Conservation (phyloP, 257 asterid genomes). For the Leonotis leonurus region DNA sequence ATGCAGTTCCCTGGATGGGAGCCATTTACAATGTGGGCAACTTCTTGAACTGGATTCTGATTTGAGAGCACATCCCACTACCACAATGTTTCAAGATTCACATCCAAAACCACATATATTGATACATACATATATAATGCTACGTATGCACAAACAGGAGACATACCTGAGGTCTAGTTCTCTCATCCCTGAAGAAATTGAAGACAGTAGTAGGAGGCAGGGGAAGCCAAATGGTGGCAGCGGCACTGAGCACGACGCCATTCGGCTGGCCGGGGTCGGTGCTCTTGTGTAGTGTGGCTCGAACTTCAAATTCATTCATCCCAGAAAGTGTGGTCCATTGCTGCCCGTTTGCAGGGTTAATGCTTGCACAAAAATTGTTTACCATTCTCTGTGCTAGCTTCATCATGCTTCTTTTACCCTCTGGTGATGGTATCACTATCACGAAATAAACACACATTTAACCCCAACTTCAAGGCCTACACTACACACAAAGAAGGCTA, state of each 20-base stretch:
- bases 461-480: background rate
- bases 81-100: background rate
- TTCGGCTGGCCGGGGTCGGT: constrained; percentile 85
- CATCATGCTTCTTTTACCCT: constrained; percentile 94
- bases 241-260: constrained; percentile 80
- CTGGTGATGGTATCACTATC: constrained; percentile 67
- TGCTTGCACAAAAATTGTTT: constrained; percentile 71
- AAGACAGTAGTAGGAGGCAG: constrained; percentile 60
- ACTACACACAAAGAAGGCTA: too few species aligned
- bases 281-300: constrained; percentile 69
- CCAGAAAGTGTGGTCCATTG: constrained; percentile 81
- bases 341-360: constrained; percentile 69
- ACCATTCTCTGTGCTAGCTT: constrained; percentile 92
- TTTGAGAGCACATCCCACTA: constrained; percentile 99
- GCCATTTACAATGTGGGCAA: constrained; percentile 88
- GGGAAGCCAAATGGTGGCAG: constrained; percentile 96
- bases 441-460: background rate
- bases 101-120: background rate
- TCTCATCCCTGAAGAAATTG: constrained; percentile 71
- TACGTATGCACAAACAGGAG: too few species aligned
- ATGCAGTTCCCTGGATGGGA: constrained; percentile 92
- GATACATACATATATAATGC: too few species aligned
- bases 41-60: constrained; percentile 87
- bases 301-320: constrained; percentile 62
- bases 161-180: constrained; percentile 70